Evolutionary conservation across 2,329 filamentous ascomycete species (phyloP).

Genomic region (Elsinoe batatas): DNA sequence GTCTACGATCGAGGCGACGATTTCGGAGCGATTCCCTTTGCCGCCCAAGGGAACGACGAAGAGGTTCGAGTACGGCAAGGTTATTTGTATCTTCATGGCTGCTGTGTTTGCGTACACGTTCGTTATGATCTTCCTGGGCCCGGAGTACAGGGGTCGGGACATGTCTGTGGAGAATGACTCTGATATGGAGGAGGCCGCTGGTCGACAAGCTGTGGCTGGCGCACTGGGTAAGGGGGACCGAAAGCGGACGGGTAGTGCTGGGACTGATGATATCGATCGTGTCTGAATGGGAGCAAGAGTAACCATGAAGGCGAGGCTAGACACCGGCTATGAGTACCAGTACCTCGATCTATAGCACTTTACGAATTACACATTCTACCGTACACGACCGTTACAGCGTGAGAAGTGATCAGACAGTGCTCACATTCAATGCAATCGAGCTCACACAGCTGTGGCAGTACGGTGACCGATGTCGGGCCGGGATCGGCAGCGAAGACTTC

Average conservation of each 20-base stretch:
- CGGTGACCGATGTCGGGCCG: too few species aligned
- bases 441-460: too few species aligned
- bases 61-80: slow-evolving; percentile 35
- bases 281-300: background rate
- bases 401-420: too few species aligned
- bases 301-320: too few species aligned
- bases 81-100: slow-evolving; percentile 59
- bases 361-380: too few species aligned
- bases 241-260: background rate
- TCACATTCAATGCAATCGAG: too few species aligned
- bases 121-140: slow-evolving; percentile 53
- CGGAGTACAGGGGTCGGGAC: slow-evolving; percentile 34
- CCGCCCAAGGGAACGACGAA: slow-evolving; percentile 24
- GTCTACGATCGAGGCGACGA: slow-evolving; percentile 34
- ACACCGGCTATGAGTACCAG: too few species aligned
- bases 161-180: slow-evolving; percentile 25
- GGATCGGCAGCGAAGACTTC: too few species aligned
- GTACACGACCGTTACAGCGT: too few species aligned
- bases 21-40: slow-evolving; percentile 34
- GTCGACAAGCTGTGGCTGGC: slow-evolving; percentile 12
- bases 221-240: slow-evolving; percentile 10
- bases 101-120: slow-evolving; percentile 61
- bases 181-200: slow-evolving; percentile 25
- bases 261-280: slow-evolving; percentile 14
- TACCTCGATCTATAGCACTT: too few species aligned